Evolutionary conservation across 805 yeast species (phyloP), one percentile per base, ranked within the genome.

Genomic region (Tetrapisispora arboricola): DNA sequence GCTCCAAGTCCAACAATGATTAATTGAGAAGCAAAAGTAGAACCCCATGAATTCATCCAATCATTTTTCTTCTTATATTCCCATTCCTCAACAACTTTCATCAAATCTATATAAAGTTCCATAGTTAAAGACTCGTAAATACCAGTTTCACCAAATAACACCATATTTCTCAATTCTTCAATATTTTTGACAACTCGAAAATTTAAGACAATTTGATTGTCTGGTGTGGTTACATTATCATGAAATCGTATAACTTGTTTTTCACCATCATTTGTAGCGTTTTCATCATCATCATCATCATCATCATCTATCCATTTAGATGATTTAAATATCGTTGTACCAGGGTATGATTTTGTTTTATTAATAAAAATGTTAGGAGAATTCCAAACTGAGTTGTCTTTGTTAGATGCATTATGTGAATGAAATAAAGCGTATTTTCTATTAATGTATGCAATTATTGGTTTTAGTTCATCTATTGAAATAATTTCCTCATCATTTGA

Each of bases 1-100:
- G 75, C 80, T 8, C 81, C 81, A 30, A 76, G 61, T 1, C 83
- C 83, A 32, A 76, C 66, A 26, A 76, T 62, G 27, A 76, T 55
- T 35, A 76, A 55, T 49, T 76, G 83, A 26, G 80, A 72, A 7
- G 80, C 77, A 29, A 76, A 58, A 1, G 78, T 68, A 41, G 75
- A 76, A 0, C 80, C 74, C 82, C 82, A 76, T 50, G 65, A 59
- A 33, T 63, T 65, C 29, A 73, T 63, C 64, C 73, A 73, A 57
- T 67, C 65, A 42, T 60, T 64, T 44, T 62, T 60, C 39, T 61
- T 64, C 42, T 60, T 65, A 39, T 58, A 57, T 45, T 76, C 80
- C 58, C 76, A 76, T 43, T 71, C 66, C 50, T 72, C 72, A 6
- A 72, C 77, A 59, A 73, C 65, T 49, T 70, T 72, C 47, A 71